A percentile compares a stretch with the other conserved stretches of the same genome.
Conservation (phyloP, 208 protist species). For the Acanthamoeba quina region DNA sequence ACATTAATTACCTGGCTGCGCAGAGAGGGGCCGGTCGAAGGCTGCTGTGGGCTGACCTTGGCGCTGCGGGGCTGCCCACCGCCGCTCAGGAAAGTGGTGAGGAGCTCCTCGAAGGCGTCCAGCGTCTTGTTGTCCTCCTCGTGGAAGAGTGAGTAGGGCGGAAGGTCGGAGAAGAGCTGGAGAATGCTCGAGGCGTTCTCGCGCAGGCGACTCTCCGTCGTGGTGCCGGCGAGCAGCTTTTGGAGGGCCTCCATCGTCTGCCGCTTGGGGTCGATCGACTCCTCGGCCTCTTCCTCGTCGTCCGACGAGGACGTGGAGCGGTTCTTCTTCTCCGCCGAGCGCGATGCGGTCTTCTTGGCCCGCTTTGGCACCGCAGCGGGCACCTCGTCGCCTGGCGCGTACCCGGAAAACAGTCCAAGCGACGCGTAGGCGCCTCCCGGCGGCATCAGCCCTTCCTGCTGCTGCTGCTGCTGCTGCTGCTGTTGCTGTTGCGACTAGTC, state of each 20-base stretch:
- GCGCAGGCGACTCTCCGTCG: slow-evolving; percentile 1
- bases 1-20: not conserved
- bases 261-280: not conserved
- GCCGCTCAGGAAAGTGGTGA: not conserved
- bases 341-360: not conserved
- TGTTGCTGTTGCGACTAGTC: too few species aligned
- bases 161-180: slow-evolving; percentile 24
- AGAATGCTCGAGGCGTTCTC: slow-evolving; percentile 35
- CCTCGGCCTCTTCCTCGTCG: not conserved
- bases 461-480: too few species aligned
- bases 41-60: not conserved
- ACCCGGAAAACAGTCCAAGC: not conserved
- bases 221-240: not conserved
- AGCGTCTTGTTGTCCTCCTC: slow-evolving; percentile 34
- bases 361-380: not conserved
- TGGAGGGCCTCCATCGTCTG: slow-evolving; percentile 33
- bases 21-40: not conserved
- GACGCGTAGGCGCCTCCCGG: not conserved
- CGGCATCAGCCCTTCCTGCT: not conserved
- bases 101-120: slow-evolving; percentile 42
- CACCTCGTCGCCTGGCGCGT: not conserved
- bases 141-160: not conserved
- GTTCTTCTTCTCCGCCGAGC: not conserved
- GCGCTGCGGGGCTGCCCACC: not conserved
- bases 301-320: not conserved